Percentiles rank a stretch among this genome's conserved stretches.
These are phyloP conservation scores for Aureobasidium pullulans DNA, from an alignment of 2,329 filamentous ascomycete genomes.

Conservation along the genomic window DNA sequence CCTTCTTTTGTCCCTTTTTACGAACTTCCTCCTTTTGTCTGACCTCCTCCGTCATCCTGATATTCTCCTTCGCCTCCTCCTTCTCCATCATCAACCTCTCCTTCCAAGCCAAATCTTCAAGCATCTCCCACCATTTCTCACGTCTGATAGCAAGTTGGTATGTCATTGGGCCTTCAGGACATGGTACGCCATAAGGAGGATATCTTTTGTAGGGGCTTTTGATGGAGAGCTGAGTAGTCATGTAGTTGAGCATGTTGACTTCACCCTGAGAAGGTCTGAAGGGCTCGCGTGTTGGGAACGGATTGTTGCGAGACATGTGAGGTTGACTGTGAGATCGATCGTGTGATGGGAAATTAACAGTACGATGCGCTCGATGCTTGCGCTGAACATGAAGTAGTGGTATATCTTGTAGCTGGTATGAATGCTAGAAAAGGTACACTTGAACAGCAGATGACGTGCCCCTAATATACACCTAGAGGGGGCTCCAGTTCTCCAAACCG, in stretches of 20 bases:
- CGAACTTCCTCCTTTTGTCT: background rate
- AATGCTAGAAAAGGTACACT: too few species aligned
- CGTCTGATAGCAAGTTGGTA: background rate
- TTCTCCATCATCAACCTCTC: background rate
- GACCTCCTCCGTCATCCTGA: background rate
- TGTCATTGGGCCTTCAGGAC: background rate
- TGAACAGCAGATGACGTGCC: too few species aligned
- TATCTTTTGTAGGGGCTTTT: background rate
- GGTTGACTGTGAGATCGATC: too few species aligned
- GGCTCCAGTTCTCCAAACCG: too few species aligned
- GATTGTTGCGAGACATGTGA: background rate
- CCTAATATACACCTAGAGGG: too few species aligned
- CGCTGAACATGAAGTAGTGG: too few species aligned
- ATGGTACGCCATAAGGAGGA: background rate
- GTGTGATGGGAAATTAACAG: too few species aligned
- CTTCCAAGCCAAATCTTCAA: background rate
- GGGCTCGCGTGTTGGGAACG: background rate
- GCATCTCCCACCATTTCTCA: constrained; percentile 1
- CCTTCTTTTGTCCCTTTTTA: background rate
- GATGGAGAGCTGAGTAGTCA: background rate
- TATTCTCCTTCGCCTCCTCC: background rate
- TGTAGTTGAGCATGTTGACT: background rate
- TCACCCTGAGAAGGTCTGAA: background rate
- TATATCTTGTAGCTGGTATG: too few species aligned
- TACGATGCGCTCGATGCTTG: too few species aligned